Evolutionary conservation across 495 filamentous ascomycete species (phyloP), one percentile per base, ranked within the genome.

Genomic region (Xeromyces bisporus): DNA sequence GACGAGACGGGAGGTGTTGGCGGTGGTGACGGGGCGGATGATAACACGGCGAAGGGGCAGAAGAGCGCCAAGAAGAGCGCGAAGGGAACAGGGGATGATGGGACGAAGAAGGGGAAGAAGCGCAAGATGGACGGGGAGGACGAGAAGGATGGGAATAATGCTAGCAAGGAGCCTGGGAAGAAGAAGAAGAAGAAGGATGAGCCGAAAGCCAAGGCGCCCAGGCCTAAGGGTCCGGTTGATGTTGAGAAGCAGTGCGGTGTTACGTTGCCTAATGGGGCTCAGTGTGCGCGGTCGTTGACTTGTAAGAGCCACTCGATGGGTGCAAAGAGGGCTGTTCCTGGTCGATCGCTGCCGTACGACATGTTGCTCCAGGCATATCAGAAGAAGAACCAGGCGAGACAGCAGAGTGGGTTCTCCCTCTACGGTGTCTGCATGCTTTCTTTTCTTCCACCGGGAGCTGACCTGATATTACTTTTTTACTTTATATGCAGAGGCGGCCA

Each of bases 301-400:
- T 97, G 89, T 64, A 97, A 97, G 62, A 85, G 77, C 35, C 89
- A 97, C 42, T 78, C 73, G 18, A 96, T 97, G 91, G 86, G 89
- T 7, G 78, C 89, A 5, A 97, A 97, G 56, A 70, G 89, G 40
- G 72, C 75, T 0, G 89, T 97, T 2, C 78, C 85, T 9, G 89
- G 89, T 3, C 66, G 89, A 18, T 87, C 80, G 21, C 60, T 93
- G 30, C 91, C 91, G 1, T 97, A 97, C 48, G 87, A 96, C 51
- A 84, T 89, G 71, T 60, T 97, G 15, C 68, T 97, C 14, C 73
- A 80, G 17, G 79, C 82, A 11, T 96, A 97, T 52, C 89, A 97
- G 60, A 94, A 94, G 66, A 93, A 92, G 64, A 97, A 96, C 49
- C 89, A 96, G 55, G 89, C 89, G 8, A 87, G 91, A 43, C 80